Evolutionary conservation across 2,329 filamentous ascomycete species (phyloP), one percentile per base, ranked within the genome.

Genomic region (Escovopsis sp.): DNA sequence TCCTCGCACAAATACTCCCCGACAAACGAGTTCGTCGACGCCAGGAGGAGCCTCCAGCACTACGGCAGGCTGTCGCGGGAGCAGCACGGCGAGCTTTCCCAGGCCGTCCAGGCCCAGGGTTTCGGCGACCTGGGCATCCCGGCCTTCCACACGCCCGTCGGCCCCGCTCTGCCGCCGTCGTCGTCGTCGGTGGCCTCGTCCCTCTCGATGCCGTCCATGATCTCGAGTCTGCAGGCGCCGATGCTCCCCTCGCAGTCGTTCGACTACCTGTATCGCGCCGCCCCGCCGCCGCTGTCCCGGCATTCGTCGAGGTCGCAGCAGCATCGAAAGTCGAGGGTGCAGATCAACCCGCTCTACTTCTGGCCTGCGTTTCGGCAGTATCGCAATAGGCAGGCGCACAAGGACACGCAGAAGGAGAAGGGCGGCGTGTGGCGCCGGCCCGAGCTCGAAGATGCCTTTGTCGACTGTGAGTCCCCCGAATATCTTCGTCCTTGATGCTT

Each of bases 341-440:
- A 54, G 25, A 51, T 62, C 46, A 77, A 78, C 53, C 72, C 74
- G 31, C 66, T 79, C 45, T 73, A 73, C 47, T 63, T 68, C 38
- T 72, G 72, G 44, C 66, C 67, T 13, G 68, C 74, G 41, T 80
- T 79, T 47, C 66, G 70, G 39, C 70, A 75, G 45, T 80, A 80
- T 53, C 68, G 76, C 45, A 68, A 68, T 49, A 70, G 75, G 50
- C 74, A 78, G 53, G 67, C 65, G 41, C 70, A 75, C 53, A 76
- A 77, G 51, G 70, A 72, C 39, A 65, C 67, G 39, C 57, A 60
- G 39, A 72, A 76, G 45, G 66, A 71, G 43, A 71, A 76, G 47
- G 59, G 52, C 70, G 76, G 76, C 62, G 76, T 36, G 27, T 60
- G 57, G 57, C 52, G 57, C 30, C 53, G 56, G 27, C 63, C 72